phyloP scores from a whole-genome alignment of 2,329 filamentous ascomycete species.

The Paraconiothyrium sp. region DNA sequence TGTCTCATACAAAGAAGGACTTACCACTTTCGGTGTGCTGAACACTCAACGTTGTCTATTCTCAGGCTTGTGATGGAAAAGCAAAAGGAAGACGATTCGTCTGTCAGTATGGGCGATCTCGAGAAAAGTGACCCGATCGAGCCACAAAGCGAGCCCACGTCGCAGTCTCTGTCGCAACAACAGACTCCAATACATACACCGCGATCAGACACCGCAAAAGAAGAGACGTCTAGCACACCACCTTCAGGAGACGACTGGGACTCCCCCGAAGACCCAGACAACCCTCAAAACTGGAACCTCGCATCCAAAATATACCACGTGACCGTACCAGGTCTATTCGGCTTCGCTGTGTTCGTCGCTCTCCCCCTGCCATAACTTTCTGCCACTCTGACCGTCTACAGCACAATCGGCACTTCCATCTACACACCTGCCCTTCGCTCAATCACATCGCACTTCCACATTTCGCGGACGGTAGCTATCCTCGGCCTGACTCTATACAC shows the following conservation, averaged over 20 bases:
- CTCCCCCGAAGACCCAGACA: conserved; percentile 38
- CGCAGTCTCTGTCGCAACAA: neutral
- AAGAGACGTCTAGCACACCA: neutral
- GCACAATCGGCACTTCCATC: conserved; percentile 64
- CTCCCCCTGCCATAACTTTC: neutral
- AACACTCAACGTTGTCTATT: neutral
- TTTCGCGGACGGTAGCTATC: conserved; percentile 66
- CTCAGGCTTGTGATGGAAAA: neutral
- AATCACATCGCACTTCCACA: conserved; percentile 63
- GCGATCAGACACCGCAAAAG: neutral
- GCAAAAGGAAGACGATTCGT: neutral
- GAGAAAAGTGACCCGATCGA: neutral
- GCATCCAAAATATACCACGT: conserved; percentile 42
- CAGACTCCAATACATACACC: neutral
- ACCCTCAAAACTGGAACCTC: conserved; percentile 50
- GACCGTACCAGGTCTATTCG: conserved; percentile 44
- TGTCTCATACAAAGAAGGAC: neutral
- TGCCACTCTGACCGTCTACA: conserved; percentile 33
- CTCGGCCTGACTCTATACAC: conserved; percentile 69
- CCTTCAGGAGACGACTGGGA: neutral
- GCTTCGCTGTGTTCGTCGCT: conserved; percentile 48
- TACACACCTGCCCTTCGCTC: conserved; percentile 60
- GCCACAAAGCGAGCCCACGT: no score
- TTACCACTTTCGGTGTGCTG: neutral
- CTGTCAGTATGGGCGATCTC: neutral